Evolutionary conservation across 257 asterid genomes (phyloP).

Genomic region (Ilex asprella): DNA sequence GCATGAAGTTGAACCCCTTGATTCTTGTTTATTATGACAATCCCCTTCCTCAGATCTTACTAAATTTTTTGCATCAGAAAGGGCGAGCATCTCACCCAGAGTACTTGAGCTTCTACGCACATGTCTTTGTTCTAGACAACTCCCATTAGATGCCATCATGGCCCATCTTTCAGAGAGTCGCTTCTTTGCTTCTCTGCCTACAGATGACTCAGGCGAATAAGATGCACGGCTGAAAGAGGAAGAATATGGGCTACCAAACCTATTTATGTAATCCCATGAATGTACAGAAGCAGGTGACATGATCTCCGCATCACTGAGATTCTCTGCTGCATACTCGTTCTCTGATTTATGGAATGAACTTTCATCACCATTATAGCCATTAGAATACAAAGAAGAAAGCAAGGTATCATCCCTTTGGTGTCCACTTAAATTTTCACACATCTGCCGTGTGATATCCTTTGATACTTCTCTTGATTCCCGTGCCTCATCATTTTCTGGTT

Average conservation of each 20-base stretch:
- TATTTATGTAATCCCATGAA: constrained; percentile 85
- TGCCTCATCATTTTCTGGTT: constrained; percentile 52
- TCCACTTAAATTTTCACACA: constrained; percentile 62
- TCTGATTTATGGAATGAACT: constrained; percentile 86
- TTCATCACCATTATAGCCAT: constrained; percentile 84
- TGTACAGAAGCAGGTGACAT: constrained; percentile 83
- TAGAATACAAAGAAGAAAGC: constrained; percentile 68
- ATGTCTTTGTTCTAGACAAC: constrained; percentile 62
- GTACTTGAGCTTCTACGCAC: constrained; percentile 74
- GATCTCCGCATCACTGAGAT: constrained; percentile 80
- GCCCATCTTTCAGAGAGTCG: constrained; percentile 98
- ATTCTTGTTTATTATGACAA: constrained; percentile 18
- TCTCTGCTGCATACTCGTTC: constrained; percentile 54
- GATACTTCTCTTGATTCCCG: constrained; percentile 79
- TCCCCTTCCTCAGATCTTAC: constrained; percentile 28
- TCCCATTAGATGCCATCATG: constrained; percentile 72
- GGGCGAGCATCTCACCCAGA: constrained; percentile 98
- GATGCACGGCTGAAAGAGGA: constrained; percentile 78
- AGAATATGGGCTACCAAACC: constrained; percentile 79
- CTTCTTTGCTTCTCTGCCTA: constrained; percentile 92
- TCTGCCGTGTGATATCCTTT: constrained; percentile 58
- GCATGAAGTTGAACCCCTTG: constrained; percentile 23
- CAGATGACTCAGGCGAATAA: constrained; percentile 93
- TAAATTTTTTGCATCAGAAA: constrained; percentile 66
- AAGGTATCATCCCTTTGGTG: constrained; percentile 54